Evolutionary conservation across 805 yeast species (phyloP).

Genomic region (baker's yeast (Saccharomyces cerevisiae)): DNA sequence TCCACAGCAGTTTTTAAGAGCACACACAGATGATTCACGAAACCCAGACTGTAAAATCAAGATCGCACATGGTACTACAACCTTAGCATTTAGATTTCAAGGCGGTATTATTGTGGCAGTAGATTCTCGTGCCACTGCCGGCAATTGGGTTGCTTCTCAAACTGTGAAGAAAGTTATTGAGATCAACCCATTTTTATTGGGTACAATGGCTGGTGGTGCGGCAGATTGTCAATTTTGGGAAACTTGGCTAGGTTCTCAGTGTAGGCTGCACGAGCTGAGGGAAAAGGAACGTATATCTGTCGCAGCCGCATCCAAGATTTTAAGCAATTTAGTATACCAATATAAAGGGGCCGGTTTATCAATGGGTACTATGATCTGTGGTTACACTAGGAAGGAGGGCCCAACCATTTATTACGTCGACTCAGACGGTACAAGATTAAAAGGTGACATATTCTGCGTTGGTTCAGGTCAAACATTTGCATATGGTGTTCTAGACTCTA

Average conservation of each 20-base stretch:
- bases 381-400: slow-evolving; percentile 89
- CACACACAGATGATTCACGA: slow-evolving; percentile 92
- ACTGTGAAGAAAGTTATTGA: slow-evolving; percentile 96
- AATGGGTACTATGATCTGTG: slow-evolving; percentile 99
- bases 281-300: slow-evolving; percentile 92
- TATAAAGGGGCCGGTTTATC: slow-evolving; percentile 98
- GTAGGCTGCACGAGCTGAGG: slow-evolving; percentile 88
- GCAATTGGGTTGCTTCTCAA: slow-evolving; percentile 96
- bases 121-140: slow-evolving; percentile 96
- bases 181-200: slow-evolving; percentile 88
- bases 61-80: slow-evolving; percentile 98
- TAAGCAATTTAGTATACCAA: slow-evolving; percentile 80
- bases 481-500: slow-evolving; percentile 93
- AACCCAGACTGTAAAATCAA: slow-evolving; percentile 93
- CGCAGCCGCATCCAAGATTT: slow-evolving; percentile 92
- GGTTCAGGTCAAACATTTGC: slow-evolving; percentile 99
- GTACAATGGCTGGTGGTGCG: slow-evolving; percentile 99
- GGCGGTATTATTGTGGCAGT: slow-evolving; percentile 96
- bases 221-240: slow-evolving; percentile 99
- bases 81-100: slow-evolving; percentile 90
- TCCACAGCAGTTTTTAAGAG: slow-evolving; percentile 88
- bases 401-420: slow-evolving; percentile 95
- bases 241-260: slow-evolving; percentile 95
- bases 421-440: slow-evolving; percentile 90
- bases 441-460: slow-evolving; percentile 92